Conservation (phyloP, 2,329 filamentous ascomycete genomes). For the Alternaria consortialis region DNA sequence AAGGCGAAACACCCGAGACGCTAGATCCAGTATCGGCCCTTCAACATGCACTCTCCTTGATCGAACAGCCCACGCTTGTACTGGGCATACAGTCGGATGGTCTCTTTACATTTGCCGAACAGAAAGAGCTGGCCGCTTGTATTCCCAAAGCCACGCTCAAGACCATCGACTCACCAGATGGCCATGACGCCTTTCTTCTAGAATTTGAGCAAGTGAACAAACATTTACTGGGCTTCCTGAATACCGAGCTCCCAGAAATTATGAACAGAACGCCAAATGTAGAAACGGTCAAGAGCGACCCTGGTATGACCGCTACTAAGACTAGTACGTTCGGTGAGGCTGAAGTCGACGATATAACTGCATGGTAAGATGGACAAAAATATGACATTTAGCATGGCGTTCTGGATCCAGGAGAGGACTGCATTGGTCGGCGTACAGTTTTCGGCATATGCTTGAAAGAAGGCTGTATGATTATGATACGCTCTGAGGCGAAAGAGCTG, state of each 20-base stretch:
- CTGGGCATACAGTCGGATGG: conserved; percentile 96
- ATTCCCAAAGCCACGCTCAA: conserved; percentile 81
- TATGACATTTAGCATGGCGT: conserved; percentile 39
- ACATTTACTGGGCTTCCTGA: conserved; percentile 84
- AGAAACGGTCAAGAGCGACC: conserved; percentile 52
- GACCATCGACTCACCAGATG: conserved; percentile 92
- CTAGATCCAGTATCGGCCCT: conserved; percentile 64
- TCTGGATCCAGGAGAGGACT: conserved; percentile 18
- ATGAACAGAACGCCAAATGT: conserved; percentile 67
- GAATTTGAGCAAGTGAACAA: conserved; percentile 97
- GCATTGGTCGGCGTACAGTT: conserved; percentile 36
- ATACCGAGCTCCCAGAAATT: conserved; percentile 84
- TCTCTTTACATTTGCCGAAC: conserved; percentile 95
- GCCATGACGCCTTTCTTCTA: conserved; percentile 93
- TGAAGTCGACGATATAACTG: conserved; percentile 95
- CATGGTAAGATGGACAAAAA: conserved; percentile 69
- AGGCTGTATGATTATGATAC: conserved; percentile 38
- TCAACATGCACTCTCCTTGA: conserved; percentile 77
- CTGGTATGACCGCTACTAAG: conserved; percentile 72
- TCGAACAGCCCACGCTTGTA: conserved; percentile 89
- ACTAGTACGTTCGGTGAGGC: conserved; percentile 94
- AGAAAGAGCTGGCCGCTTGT: conserved; percentile 85
- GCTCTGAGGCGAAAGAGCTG: conserved; percentile 31
- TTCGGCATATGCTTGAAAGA: conserved; percentile 53
- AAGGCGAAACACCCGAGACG: conserved; percentile 38